Base-by-base conservation (phyloP, 202 grass and related monocot species). In the Schoenoplectus tabernaemontani region DNA sequence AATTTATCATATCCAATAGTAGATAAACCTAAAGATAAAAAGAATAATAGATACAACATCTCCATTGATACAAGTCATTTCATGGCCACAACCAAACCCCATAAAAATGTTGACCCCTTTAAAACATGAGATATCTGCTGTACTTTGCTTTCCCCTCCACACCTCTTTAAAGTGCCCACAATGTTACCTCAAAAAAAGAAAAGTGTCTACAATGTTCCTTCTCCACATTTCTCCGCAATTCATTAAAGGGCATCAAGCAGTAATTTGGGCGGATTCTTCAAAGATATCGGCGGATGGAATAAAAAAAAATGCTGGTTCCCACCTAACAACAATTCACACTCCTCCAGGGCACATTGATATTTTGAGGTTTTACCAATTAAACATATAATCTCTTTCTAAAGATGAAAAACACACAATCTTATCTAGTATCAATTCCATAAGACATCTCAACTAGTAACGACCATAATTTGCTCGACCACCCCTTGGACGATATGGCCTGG, bases 401-500 rank as follows among this genome's bases (percentile, higher is more conserved):
- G 85, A 65, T 37, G 83, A 66, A 77, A 23, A 57, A 13, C 64
- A 66, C 41, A 81, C 36, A 85, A 15, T 9, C 16, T 22, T 71
- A 72, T 17, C 22, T 74, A 72, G 64, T 64, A 41, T 74, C 64
- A 39, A 58, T 39, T 62, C 47, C 43, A 80, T 20, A 80, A 57
- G n/a, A n/a, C n/a, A n/a, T n/a, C 48, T 69, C 62, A 74, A 90
- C 88, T 83, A 98, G 78, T 89, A 95, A 79, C 88, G 89, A 65
- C 88, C 91, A 60, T 91, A 87, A 72, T 87, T 92, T 54, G 86
- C 38, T 58, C 91, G 89, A 53, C 84, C 86, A 68, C 78, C 95
- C 76, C 33, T 87, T 32, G 91, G 85, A 19, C 91, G 89, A 89
- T 98, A 98, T 4, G 95, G 95, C 10, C 81, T 87, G 79, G 96